phyloP scores from a whole-genome alignment of 768 basidiomycete species.

The Xerocomellus intermedius region DNA sequence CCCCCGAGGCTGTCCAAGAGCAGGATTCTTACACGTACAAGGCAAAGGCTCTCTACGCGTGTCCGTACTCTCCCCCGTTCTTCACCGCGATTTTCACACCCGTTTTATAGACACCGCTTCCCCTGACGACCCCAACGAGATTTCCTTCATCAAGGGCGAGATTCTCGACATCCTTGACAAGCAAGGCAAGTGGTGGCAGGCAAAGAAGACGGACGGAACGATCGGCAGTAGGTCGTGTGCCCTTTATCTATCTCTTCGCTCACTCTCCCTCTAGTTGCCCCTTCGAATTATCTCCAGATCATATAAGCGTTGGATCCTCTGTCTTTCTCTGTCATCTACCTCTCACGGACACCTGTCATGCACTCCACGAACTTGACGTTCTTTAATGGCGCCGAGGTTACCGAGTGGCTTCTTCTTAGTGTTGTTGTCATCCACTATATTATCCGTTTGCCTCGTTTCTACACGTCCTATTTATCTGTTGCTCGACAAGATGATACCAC shows the following conservation, averaged over 20 bases:
- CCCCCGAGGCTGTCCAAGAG: constrained; percentile 30
- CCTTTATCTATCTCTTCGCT: constrained; percentile 1
- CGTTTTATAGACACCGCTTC: constrained; percentile 77
- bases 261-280: constrained; percentile 55
- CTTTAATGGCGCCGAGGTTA: constrained; percentile 28
- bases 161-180: constrained; percentile 91
- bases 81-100: constrained; percentile 21
- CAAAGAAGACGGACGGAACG: constrained; percentile 71
- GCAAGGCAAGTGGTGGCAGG: constrained; percentile 93
- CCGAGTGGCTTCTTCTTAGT: constrained; percentile 15
- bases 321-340: constrained; percentile 4
- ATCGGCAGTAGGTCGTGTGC: constrained; percentile 64
- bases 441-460: constrained; percentile 22
- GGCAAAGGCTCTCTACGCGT: constrained; percentile 88
- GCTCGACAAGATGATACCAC: constrained; percentile 34
- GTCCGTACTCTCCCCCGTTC: constrained; percentile 45
- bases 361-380: constrained; percentile 33
- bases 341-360: constrained; percentile 28
- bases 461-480: constrained; percentile 28
- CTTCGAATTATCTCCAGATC: constrained; percentile 83
- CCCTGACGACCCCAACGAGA: constrained; percentile 93
- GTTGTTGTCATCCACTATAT: constrained; percentile 33
- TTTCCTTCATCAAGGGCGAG: constrained; percentile 91
- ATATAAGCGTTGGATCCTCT: constrained; percentile 48
- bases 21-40: constrained; percentile 61